Percentiles rank a stretch among this genome's conserved stretches.
These are phyloP conservation scores for Rubus idaeus DNA, from an alignment of 306 rosid species.

Conservation along the genomic window DNA sequence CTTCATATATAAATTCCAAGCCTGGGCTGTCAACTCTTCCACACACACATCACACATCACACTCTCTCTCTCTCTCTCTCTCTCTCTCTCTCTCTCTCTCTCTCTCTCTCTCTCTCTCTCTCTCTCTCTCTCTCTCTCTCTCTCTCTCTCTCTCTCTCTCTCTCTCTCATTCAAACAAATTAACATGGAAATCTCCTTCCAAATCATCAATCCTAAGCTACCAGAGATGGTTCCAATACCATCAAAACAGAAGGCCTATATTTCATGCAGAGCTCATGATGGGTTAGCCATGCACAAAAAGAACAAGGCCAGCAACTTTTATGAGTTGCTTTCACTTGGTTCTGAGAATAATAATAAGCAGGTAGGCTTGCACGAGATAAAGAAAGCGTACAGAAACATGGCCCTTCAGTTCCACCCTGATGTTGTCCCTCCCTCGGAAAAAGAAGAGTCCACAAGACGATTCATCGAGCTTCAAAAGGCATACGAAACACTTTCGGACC, in stretches of 20 bases:
- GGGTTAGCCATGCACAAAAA: neutral
- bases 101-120: neutral
- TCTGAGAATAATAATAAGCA: constrained; percentile 11
- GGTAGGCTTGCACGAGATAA: constrained; percentile 29
- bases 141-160: neutral
- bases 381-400: constrained; percentile 39
- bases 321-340: constrained; percentile 31
- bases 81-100: neutral
- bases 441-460: constrained; percentile 32
- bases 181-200: constrained; percentile 28
- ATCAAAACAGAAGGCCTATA: neutral
- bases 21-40: neutral
- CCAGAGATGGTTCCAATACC: neutral
- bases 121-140: neutral
- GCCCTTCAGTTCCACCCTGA: constrained; percentile 43
- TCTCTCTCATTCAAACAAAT: neutral
- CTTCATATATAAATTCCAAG: neutral
- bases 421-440: constrained; percentile 24
- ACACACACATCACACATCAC: neutral
- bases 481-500: constrained; percentile 40
- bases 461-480: constrained; percentile 41
- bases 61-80: neutral
- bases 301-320: constrained; percentile 29
- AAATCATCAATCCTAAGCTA: constrained; percentile 14
- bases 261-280: constrained; percentile 17